Evolutionary conservation across 345 rosid species (phyloP), one percentile per base, ranked within the genome.

Genomic region (Laguncularia racemosa): DNA sequence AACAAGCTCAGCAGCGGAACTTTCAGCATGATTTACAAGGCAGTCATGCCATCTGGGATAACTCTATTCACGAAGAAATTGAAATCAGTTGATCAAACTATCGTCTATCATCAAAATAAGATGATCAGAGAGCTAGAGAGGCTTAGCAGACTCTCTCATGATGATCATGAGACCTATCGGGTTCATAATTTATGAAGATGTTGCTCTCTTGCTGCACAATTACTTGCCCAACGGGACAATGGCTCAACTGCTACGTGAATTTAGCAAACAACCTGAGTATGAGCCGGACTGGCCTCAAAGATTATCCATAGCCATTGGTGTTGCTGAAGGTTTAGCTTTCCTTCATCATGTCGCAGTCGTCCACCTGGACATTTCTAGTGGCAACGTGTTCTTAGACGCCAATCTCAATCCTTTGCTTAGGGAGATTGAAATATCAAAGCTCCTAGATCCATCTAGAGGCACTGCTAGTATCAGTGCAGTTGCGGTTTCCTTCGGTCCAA

Each of bases 41-140:
- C n/a, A n/a, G n/a, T n/a, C n/a, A n/a, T n/a, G n/a, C 98, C 98
- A 63, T 92, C 96, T 1, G 98, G 98, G 64, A 70, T 89, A 83
- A 33, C 81, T 57, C 49, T 92, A 20, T 77, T 95, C 0, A 95
- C 83, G 54, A 84, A 85, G 82, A 86, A 79, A 55, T 81, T 92
- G 62, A 88, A 81, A 77, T 86, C 95, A 16, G 80, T 92, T 85
- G 98, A 92, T 65, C 71, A 87, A 58, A 78, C 98, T 21, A 80
- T 92, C 60, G 67, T 86, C 55, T 81, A 84, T 59, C 98, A 92
- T 60, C 98, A 86, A 68, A 84, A 60, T 84, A 89, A 86, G 81
- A 92, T 92, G 95, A 84, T 92, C 60, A 73, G 96, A 48, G 98
- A 91, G 82, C 93, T 91, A 4, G 98, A 91, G 61, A 83, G 92